These are phyloP conservation scores for Vitis rupestris DNA, from an alignment of 164 flowering plant genomes.

Conservation along the genomic window DNA sequence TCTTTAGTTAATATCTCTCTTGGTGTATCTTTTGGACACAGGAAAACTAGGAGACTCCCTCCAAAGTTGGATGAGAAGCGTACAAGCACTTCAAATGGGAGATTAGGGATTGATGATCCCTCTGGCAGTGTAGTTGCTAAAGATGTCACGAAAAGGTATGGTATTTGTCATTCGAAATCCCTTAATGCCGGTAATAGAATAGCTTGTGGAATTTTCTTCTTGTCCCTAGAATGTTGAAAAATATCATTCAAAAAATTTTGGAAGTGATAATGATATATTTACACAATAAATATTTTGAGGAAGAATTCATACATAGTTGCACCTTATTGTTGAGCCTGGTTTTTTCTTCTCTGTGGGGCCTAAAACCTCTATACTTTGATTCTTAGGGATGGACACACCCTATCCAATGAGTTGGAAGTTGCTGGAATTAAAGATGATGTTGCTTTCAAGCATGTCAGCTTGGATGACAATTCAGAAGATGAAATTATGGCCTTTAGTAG, in stretches of 20 bases:
- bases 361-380: too few relatives aligned
- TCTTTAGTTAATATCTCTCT: too few relatives aligned
- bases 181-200: too few relatives aligned
- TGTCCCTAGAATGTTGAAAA: too few relatives aligned
- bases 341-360: too few relatives aligned
- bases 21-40: conserved; percentile 7
- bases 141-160: conserved; percentile 28
- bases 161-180: not conserved
- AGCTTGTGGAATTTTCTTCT: too few relatives aligned
- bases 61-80: conserved; percentile 15
- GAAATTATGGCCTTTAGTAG: not conserved
- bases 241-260: too few relatives aligned
- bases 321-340: too few relatives aligned
- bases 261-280: too few relatives aligned
- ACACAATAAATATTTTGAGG: too few relatives aligned
- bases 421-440: not conserved
- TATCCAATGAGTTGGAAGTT: conserved; percentile 13
- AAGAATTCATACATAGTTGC: too few relatives aligned
- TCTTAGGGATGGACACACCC: conserved; percentile 24
- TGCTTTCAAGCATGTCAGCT: conserved; percentile 1
- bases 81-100: conserved; percentile 11
- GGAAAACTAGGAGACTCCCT: conserved; percentile 31
- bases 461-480: conserved; percentile 18
- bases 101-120: conserved; percentile 2
- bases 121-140: conserved; percentile 6